Percentiles rank a stretch among this genome's conserved stretches.
Evolutionary conservation across 192 early-diverging fungal species (phyloP).

Genomic region (Coemansia sp.): DNA sequence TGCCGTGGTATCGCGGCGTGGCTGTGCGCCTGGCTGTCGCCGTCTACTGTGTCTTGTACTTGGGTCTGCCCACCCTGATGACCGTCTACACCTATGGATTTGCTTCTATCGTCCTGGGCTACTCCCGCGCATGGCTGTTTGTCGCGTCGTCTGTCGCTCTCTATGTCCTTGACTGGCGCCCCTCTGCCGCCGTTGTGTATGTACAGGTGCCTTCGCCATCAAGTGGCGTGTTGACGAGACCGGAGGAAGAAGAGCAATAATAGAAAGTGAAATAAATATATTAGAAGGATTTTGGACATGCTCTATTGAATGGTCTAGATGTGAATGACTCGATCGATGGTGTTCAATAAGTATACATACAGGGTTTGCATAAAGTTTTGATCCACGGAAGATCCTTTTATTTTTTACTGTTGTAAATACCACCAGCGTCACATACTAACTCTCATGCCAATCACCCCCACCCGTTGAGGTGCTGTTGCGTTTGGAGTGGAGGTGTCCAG

Average conservation of each 20-base stretch:
- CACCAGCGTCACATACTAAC: no score
- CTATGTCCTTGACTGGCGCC: slow-evolving; percentile 40
- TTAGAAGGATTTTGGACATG: no score
- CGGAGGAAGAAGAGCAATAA: background rate
- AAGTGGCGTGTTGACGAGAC: background rate
- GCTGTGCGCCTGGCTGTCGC: slow-evolving; percentile 18
- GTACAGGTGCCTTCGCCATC: background rate
- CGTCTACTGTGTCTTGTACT: slow-evolving; percentile 17
- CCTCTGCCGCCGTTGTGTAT: background rate
- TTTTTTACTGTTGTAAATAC: no score
- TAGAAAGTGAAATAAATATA: no score
- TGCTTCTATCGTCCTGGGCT: slow-evolving; percentile 23
- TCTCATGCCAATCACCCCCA: no score
- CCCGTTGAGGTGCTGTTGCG: no score
- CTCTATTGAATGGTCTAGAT: no score
- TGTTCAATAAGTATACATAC: no score
- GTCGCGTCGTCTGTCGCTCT: slow-evolving; percentile 21
- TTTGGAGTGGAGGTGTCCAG: no score
- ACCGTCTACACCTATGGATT: slow-evolving; percentile 46
- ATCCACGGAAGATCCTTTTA: no score
- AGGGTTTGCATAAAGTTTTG: no score
- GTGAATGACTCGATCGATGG: no score
- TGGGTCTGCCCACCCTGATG: slow-evolving; percentile 26
- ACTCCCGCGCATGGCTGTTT: slow-evolving; percentile 38
- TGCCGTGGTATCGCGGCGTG: slow-evolving; percentile 27